Base-by-base conservation (phyloP, 768 basidiomycete species). In the Tricholoma terreum region DNA sequence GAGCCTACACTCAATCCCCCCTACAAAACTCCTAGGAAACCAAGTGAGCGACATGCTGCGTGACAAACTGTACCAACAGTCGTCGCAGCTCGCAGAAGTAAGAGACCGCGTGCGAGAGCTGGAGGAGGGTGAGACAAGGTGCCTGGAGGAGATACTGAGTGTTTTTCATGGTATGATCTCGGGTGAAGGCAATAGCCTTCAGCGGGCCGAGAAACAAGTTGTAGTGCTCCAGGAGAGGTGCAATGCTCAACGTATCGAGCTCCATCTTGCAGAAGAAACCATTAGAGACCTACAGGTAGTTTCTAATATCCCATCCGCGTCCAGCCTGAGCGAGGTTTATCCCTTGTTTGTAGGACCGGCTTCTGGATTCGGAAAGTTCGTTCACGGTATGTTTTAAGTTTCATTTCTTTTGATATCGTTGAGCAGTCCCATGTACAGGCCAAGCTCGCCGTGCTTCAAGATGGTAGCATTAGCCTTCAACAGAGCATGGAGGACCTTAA, bases 261-360 rank as follows among this genome's bases (percentile, higher is more conserved):
- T 85, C 46, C 75, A 77, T 22, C 67, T 85, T 21, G 77, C 81
- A 6, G 83, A 82, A 61, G 84, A 87, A 58, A 73, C 79, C 5
- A 67, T 76, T 19, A 81, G 76, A 2, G 82, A 86, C 62, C 59
- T 81, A 11, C 84, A 75, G 65, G 75, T 75, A 24, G n/a, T n/a
- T n/a, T n/a, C n/a, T n/a, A n/a, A n/a, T n/a, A n/a, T n/a, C n/a
- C n/a, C n/a, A n/a, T n/a, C n/a, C n/a, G n/a, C n/a, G n/a, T n/a
- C n/a, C n/a, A n/a, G n/a, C n/a, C n/a, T n/a, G n/a, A n/a, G n/a
- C n/a, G n/a, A n/a, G n/a, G n/a, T 24, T 49, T 10, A 49, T n/a
- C n/a, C 6, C 10, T 53, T 43, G 54, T 48, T n/a, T 22, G 4
- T 40, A 79, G 78, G 77, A 80, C 54, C 74, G 75, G 40, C 60